A percentile compares a stretch with the other conserved stretches of the same genome.
Conservation (phyloP, 2,329 filamentous ascomycete genomes). For the Exophiala xenobiotica region DNA sequence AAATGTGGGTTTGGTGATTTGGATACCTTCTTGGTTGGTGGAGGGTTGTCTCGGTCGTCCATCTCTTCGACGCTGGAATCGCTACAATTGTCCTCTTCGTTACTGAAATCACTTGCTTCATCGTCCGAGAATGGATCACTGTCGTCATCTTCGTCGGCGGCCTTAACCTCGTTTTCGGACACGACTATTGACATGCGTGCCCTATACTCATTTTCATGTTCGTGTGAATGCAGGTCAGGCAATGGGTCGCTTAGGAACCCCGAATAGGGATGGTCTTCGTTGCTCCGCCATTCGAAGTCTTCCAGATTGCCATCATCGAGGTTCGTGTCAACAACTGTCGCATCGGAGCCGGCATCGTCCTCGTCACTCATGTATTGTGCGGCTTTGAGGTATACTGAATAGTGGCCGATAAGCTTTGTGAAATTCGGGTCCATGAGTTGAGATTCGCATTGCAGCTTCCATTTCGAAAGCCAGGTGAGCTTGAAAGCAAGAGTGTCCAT, state of each 20-base stretch:
- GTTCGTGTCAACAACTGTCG: background rate
- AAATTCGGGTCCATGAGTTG: slow-evolving; percentile 11
- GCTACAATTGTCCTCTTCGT: background rate
- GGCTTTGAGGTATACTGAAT: slow-evolving; percentile 10
- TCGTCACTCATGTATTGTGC: slow-evolving; percentile 6
- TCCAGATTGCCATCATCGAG: slow-evolving; percentile 1
- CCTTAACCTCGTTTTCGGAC: background rate
- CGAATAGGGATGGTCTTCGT: background rate
- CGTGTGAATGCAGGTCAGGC: background rate
- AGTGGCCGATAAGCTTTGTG: slow-evolving; percentile 14
- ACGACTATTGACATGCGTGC: background rate
- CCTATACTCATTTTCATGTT: no score
- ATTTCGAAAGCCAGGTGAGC: slow-evolving; percentile 12
- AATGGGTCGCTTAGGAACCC: background rate
- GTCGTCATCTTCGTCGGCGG: background rate
- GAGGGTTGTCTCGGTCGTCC: background rate
- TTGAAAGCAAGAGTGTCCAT: slow-evolving; percentile 11
- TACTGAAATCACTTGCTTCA: background rate
- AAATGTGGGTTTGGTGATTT: background rate
- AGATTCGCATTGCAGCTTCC: slow-evolving; percentile 17
- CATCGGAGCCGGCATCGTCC: background rate
- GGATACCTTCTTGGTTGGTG: background rate
- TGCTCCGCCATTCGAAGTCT: slow-evolving; percentile 7
- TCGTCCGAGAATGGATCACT: background rate
- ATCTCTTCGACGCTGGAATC: background rate